Evolutionary conservation across 805 yeast species (phyloP).

Genomic region (Wickerhamiella lipophila): DNA sequence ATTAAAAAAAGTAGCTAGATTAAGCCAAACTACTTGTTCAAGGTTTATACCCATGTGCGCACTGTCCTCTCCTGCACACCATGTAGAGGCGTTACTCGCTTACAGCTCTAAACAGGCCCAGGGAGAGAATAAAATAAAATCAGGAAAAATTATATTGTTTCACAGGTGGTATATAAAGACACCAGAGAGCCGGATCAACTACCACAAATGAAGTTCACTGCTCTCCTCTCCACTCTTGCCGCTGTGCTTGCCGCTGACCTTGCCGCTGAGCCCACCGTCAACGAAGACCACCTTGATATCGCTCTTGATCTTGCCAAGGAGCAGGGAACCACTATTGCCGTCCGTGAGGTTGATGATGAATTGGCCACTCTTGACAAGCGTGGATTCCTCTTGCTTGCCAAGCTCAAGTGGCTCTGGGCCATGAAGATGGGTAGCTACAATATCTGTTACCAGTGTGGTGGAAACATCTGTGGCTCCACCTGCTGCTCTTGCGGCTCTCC

Average conservation of each 20-base stretch:
- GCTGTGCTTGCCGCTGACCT: conserved; percentile 5
- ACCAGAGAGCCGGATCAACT: background rate
- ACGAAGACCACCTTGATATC: conserved; percentile 3
- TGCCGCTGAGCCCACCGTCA: background rate
- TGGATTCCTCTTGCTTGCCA: conserved; percentile 6
- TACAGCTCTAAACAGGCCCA: background rate
- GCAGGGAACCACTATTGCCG: conserved; percentile 40
- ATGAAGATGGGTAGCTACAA: conserved; percentile 6
- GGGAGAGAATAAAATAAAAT: background rate
- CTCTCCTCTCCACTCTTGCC: conserved; percentile 4
- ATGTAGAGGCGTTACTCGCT: background rate
- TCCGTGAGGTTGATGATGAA: conserved; percentile 69
- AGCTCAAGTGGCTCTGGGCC: conserved; percentile 11
- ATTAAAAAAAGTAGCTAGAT: too few relatives aligned
- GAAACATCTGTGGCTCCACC: conserved; percentile 8
- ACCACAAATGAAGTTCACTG: conserved; percentile 5
- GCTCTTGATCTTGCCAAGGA: conserved; percentile 10
- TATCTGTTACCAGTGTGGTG: conserved; percentile 10
- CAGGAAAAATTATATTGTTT: background rate
- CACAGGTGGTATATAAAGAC: background rate
- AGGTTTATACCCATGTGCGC: too few relatives aligned
- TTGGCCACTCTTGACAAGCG: conserved; percentile 23
- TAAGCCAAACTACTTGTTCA: too few relatives aligned
- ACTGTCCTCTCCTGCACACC: too few relatives aligned
- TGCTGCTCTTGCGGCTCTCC: conserved; percentile 10